Evolutionary conservation across 805 yeast genomes (phyloP).

Genomic region (Candida sithepensis): DNA sequence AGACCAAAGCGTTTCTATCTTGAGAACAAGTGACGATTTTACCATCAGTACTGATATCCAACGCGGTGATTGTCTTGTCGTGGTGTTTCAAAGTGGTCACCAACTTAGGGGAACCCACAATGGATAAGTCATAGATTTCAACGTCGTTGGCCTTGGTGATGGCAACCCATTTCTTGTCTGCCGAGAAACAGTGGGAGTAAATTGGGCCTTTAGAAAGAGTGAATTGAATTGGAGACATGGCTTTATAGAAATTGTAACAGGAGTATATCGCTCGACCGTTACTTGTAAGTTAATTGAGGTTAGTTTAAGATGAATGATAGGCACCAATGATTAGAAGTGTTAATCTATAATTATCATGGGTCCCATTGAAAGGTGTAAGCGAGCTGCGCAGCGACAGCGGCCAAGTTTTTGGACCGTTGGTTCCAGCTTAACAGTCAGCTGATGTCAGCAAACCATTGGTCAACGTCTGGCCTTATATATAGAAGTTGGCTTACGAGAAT

Average conservation of each 20-base stretch:
- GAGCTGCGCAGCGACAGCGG: too few relatives aligned
- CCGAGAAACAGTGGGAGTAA: slow-evolving; percentile 85
- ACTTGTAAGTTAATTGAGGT: not conserved
- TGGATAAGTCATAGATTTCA: slow-evolving; percentile 62
- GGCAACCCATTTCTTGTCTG: slow-evolving; percentile 63
- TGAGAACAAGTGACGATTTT: slow-evolving; percentile 95
- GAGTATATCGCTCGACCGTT: slow-evolving; percentile 37
- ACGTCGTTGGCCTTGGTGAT: slow-evolving; percentile 76
- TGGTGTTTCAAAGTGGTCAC: slow-evolving; percentile 74
- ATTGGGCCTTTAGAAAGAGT: slow-evolving; percentile 81
- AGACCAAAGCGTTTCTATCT: slow-evolving; percentile 95
- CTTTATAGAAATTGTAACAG: slow-evolving; percentile 17
- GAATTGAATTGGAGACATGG: slow-evolving; percentile 40
- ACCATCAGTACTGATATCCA: slow-evolving; percentile 85
- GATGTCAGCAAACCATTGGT: too few relatives aligned
- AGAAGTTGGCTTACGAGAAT: too few relatives aligned
- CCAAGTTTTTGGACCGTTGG: too few relatives aligned
- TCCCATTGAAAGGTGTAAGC: too few relatives aligned
- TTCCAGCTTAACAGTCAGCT: too few relatives aligned
- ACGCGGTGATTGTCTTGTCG: slow-evolving; percentile 91
- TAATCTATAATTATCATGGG: too few relatives aligned
- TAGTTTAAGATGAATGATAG: not conserved
- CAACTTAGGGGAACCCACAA: slow-evolving; percentile 52
- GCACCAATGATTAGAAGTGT: too few relatives aligned
- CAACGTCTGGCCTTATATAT: too few relatives aligned